Percentiles rank a stretch among this genome's conserved stretches.
phyloP scores from a whole-genome alignment of 139 green algal species.

The Tetradesmus lagerheimii region DNA sequence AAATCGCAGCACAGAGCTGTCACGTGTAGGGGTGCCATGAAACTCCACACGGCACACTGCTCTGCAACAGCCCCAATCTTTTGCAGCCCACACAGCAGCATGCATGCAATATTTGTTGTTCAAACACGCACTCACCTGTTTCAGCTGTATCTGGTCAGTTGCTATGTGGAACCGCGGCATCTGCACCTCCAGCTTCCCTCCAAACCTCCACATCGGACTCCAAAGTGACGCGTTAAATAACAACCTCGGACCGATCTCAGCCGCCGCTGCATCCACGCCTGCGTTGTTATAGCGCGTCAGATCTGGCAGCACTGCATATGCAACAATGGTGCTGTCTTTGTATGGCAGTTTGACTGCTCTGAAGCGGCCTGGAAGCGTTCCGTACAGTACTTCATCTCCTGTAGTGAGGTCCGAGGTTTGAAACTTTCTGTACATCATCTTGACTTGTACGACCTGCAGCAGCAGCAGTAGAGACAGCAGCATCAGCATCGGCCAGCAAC shows the following conservation, averaged over 20 bases:
- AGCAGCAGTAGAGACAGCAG: neutral
- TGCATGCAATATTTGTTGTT: too few species aligned
- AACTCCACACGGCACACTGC: too few species aligned
- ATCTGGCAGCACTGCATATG: slow-evolving; percentile 25
- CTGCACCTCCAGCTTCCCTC: slow-evolving; percentile 5
- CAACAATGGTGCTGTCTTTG: slow-evolving; percentile 13
- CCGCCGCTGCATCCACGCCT: neutral
- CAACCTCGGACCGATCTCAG: neutral
- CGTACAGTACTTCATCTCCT: slow-evolving; percentile 14
- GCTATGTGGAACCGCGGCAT: slow-evolving; percentile 1
- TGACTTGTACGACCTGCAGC: slow-evolving; percentile 17
- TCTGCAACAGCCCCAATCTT: too few species aligned
- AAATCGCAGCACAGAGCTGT: too few species aligned
- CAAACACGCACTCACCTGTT: slow-evolving; percentile 5
- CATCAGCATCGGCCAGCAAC: too few species aligned
- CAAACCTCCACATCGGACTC: neutral
- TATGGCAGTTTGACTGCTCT: slow-evolving; percentile 20
- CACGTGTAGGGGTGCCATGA: too few species aligned
- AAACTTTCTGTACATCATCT: slow-evolving; percentile 22
- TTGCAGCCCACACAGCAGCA: too few species aligned
- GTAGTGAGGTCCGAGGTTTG: neutral
- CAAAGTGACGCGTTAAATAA: neutral
- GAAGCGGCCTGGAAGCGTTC: neutral
- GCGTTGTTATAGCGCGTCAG: neutral
- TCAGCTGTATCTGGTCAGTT: slow-evolving; percentile 2